Evolutionary conservation across 192 early-diverging fungal species (phyloP).

Genomic region (Umbelopsis sp.): DNA sequence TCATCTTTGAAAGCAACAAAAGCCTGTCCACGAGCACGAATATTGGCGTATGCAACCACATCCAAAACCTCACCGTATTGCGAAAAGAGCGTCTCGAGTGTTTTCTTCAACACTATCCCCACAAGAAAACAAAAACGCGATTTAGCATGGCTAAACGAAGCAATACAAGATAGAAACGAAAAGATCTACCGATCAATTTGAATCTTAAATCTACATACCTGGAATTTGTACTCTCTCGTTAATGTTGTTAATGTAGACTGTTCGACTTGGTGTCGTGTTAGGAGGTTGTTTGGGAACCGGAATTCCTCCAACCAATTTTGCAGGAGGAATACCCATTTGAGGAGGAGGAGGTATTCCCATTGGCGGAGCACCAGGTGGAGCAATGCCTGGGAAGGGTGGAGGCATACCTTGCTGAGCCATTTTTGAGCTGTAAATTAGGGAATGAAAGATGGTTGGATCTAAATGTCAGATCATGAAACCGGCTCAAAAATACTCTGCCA

Average conservation of each 20-base stretch:
- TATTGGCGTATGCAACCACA: constrained; percentile 74
- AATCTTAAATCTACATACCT: constrained; percentile 36
- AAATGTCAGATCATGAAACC: no score
- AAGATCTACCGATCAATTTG: neutral
- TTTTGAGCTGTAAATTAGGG: neutral
- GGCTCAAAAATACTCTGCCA: no score
- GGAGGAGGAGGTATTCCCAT: constrained; percentile 4
- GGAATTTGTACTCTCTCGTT: constrained; percentile 74
- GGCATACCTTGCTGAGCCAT: constrained; percentile 19
- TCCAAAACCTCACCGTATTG: constrained; percentile 85
- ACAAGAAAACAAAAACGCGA: neutral
- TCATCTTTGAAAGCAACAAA: constrained; percentile 81
- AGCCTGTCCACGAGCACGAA: constrained; percentile 92
- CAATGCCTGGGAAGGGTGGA: neutral
- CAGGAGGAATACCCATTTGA: constrained; percentile 3
- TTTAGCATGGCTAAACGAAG: neutral
- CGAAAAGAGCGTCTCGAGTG: constrained; percentile 78
- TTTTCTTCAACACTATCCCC: constrained; percentile 65
- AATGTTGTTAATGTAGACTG: constrained; percentile 83
- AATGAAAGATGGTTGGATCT: no score
- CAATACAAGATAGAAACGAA: neutral
- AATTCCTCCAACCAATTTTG: constrained; percentile 33
- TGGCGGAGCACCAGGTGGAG: constrained; percentile 20
- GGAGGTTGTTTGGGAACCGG: constrained; percentile 59
- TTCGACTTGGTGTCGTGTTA: constrained; percentile 61